Evolutionary conservation across 1,284 basidiomycete genomes (phyloP).

Genomic region (Porphyrellus sp.): DNA sequence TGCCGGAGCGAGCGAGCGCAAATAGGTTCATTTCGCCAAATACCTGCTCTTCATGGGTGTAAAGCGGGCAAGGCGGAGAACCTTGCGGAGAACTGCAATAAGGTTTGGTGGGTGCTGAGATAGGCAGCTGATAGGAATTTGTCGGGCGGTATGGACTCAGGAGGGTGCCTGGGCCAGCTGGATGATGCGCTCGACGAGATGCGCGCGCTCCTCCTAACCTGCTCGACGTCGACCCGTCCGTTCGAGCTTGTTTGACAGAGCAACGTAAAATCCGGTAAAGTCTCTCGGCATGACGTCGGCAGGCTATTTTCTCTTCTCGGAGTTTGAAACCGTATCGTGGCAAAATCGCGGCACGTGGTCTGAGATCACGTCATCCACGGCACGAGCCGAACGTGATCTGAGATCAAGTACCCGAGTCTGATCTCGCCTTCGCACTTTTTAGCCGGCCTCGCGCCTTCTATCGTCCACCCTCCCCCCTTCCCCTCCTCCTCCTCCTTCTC

Average conservation of each 20-base stretch:
- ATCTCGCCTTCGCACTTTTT: slow-evolving; percentile 28
- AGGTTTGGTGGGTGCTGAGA: slow-evolving; percentile 22
- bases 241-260: neutral
- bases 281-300: slow-evolving; percentile 15
- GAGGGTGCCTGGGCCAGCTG: no score
- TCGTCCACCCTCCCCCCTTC: neutral
- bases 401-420: slow-evolving; percentile 25
- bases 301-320: slow-evolving; percentile 12
- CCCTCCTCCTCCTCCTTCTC: neutral
- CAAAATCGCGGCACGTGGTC: slow-evolving; percentile 23
- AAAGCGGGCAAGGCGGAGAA: slow-evolving; percentile 28
- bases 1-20: slow-evolving; percentile 11
- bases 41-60: slow-evolving; percentile 11
- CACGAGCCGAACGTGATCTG: slow-evolving; percentile 29
- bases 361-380: slow-evolving; percentile 27
- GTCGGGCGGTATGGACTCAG: neutral
- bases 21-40: slow-evolving; percentile 30
- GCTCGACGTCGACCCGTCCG: neutral
- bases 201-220: no score
- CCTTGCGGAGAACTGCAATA: slow-evolving; percentile 22
- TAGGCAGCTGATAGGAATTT: slow-evolving; percentile 25
- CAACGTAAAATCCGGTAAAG: neutral
- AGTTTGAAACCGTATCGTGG: slow-evolving; percentile 10
- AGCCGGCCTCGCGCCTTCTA: slow-evolving; percentile 12
- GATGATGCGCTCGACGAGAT: no score